Conservation (phyloP, 2,329 filamentous ascomycete genomes). For the Lasiodiplodia hormozganensis region DNA sequence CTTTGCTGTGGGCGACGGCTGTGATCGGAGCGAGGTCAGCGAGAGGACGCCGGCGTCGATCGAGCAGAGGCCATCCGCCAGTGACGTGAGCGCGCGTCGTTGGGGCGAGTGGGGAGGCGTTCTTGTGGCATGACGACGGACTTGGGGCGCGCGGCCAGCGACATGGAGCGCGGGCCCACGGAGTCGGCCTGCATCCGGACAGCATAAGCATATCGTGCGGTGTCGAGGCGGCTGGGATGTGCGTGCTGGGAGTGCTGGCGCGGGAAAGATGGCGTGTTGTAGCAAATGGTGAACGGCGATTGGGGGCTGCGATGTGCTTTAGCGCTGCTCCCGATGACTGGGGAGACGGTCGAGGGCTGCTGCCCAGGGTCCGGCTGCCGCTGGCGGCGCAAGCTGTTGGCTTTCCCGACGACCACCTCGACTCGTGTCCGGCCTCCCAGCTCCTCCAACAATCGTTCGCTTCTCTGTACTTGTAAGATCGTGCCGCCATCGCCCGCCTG, state of each 20-base stretch:
- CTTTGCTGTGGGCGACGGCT: not conserved
- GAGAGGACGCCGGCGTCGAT: constrained; percentile 24
- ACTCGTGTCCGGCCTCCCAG: constrained; percentile 7
- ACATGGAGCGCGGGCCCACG: constrained; percentile 7
- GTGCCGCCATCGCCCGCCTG: constrained; percentile 2
- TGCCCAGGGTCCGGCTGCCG: not conserved
- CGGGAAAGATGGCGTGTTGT: constrained; percentile 8
- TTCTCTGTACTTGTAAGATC: constrained; percentile 23
- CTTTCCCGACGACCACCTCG: constrained; percentile 20
- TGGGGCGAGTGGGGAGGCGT: constrained; percentile 23
- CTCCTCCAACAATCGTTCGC: constrained; percentile 17
- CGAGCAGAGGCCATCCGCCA: constrained; percentile 22
- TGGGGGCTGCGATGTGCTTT: constrained; percentile 3
- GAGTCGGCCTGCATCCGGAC: constrained; percentile 3
- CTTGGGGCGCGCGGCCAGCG: constrained; percentile 4
- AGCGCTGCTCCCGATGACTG: constrained; percentile 10
- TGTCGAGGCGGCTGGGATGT: constrained; percentile 8
- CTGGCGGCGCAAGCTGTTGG: constrained; percentile 21
- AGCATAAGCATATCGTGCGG: constrained; percentile 20
- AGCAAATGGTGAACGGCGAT: constrained; percentile 13
- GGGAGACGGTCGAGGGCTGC: not conserved
- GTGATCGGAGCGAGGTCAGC: constrained; percentile 28
- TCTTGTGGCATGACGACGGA: constrained; percentile 24
- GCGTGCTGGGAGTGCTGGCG: constrained; percentile 11
- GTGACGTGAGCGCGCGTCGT: constrained; percentile 29